phyloP scores from a whole-genome alignment of 345 rosid species.

The Eucalyptus paniculata region DNA sequence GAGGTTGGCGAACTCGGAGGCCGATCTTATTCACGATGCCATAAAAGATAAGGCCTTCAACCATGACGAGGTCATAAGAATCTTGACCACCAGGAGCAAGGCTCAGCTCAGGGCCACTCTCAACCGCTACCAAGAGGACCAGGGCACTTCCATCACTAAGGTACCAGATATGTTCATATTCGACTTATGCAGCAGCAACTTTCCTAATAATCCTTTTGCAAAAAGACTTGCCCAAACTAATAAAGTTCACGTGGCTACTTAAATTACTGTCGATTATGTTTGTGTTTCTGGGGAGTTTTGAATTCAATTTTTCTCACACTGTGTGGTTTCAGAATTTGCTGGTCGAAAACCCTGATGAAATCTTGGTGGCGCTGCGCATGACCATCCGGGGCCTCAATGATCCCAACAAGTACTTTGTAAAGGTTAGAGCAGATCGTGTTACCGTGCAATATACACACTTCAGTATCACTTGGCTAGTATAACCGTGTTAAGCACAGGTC shows the following conservation, averaged over 20 bases:
- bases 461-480: not conserved
- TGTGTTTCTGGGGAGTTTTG: not conserved
- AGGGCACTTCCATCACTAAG: conserved; percentile 39
- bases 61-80: conserved; percentile 47
- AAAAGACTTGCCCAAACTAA: not conserved
- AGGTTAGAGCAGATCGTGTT: conserved; percentile 10
- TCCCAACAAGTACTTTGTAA: conserved; percentile 35
- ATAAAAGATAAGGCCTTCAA: conserved; percentile 22
- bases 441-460: not conserved
- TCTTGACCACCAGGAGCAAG: conserved; percentile 52
- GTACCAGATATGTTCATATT: not conserved
- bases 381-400: conserved; percentile 29
- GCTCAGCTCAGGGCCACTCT: conserved; percentile 45
- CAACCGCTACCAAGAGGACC: conserved; percentile 39
- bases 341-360: not conserved
- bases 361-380: conserved; percentile 4
- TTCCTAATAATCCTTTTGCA: not conserved
- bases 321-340: not conserved
- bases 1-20: conserved; percentile 33
- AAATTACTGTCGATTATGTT: too few species aligned
- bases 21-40: conserved; percentile 30
- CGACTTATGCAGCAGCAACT: not conserved
- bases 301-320: not conserved
- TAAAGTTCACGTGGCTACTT: not conserved
- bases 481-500: conserved; percentile 1